Percentiles rank a stretch among this genome's conserved stretches.
These are phyloP conservation scores for Umbelopsis ramanniana DNA, from an alignment of 192 early-diverging fungal species.

Conservation along the genomic window DNA sequence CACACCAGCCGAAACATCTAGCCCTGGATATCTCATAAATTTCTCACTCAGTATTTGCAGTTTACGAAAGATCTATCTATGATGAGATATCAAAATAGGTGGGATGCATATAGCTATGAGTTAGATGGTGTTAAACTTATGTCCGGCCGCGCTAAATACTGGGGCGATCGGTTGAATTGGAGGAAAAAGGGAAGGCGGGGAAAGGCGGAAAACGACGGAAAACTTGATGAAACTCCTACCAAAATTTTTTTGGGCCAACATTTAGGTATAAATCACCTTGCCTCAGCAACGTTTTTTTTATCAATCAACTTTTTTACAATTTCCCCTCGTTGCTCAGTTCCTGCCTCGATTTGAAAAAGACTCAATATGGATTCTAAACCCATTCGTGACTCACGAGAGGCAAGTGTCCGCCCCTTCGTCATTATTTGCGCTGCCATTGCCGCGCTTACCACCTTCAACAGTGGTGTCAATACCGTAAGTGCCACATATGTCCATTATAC, in stretches of 20 bases:
- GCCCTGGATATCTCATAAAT: too few species aligned
- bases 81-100: too few species aligned
- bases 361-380: slow-evolving; percentile 12
- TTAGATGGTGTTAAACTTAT: not conserved
- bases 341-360: too few species aligned
- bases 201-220: slow-evolving; percentile 21
- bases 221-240: not conserved
- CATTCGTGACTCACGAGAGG: slow-evolving; percentile 28
- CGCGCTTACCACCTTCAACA: slow-evolving; percentile 36
- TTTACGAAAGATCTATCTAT: too few species aligned
- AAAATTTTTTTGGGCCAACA: not conserved
- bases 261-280: not conserved
- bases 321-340: not conserved
- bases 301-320: not conserved
- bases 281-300: not conserved
- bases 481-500: not conserved
- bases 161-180: not conserved
- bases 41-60: too few species aligned
- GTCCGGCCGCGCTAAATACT: not conserved
- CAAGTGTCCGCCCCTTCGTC: slow-evolving; percentile 30
- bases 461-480: slow-evolving; percentile 38
- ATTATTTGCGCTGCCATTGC: slow-evolving; percentile 38
- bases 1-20: too few species aligned
- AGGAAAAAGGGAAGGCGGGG: slow-evolving; percentile 3
- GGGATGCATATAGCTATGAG: not conserved